Base-by-base conservation (phyloP, 306 rosid genomes). In the Dicorynia guianensis region DNA sequence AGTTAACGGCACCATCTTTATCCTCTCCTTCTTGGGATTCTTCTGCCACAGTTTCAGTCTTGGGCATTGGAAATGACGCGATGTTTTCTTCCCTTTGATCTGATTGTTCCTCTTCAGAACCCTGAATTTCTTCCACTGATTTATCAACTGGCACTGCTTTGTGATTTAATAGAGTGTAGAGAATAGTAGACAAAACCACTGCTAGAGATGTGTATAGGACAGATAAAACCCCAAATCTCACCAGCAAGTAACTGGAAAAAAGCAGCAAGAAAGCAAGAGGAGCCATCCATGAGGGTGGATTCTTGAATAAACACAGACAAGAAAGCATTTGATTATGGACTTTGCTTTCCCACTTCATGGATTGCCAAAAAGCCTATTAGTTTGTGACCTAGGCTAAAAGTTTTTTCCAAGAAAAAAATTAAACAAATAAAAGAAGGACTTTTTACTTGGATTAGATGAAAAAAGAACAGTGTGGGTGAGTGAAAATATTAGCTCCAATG, bases 291-390 rank as follows among this genome's bases (percentile, higher is more conserved):
- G 88, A 81, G 6, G 39, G 78, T 79, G 87, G 83, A 79, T 15
- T 82, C 81, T 82, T 90, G 78, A 88, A 81, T 67, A 81, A 74
- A 72, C 88, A 82, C 52, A 82, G 58, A 84, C 75, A 80, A 60
- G 80, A 60, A 77, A 81, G 85, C 93, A 89, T 93, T 86, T 90
- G 81, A 81, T 83, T 39, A 46, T 57, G 58, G 60, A 69, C 67
- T 76, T 53, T 79, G 80, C 66, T 82, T 84, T 85, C 82, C 81
- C 83, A 78, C 83, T 74, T 80, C 89, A 81, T 82, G 63, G 67
- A 75, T 60, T 49, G 47, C 71, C 71, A 49, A 65, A 83, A 86
- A 82, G 81, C 57, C 82, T 61, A 77, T 56, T 77, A 49, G 47
- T 75, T 55, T 38, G 63, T 73, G 74, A 70, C 19, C 49, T 69